phyloP scores from a whole-genome alignment of 2,329 filamentous ascomycete genomes.

The Verticillium klebahnii region DNA sequence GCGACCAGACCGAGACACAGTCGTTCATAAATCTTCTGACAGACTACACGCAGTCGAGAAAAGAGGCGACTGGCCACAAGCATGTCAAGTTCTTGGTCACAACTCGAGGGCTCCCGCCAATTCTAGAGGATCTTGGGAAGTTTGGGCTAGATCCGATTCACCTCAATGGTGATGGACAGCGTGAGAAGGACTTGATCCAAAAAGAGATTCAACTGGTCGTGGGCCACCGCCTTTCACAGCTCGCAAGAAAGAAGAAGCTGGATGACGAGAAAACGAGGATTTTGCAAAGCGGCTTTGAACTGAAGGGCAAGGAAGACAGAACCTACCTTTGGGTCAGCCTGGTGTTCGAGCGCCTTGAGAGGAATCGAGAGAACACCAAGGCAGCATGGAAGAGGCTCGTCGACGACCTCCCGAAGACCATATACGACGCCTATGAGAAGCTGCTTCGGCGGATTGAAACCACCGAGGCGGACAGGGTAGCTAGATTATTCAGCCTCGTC shows the following conservation, averaged over 20 bases:
- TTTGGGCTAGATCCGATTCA: neutral
- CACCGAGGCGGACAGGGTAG: neutral
- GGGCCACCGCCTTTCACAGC: neutral
- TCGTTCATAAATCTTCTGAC: neutral
- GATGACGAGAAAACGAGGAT: neutral
- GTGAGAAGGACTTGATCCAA: neutral
- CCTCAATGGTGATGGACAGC: neutral
- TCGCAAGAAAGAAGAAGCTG: neutral
- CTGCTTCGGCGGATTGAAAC: neutral
- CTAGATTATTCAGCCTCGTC: neutral
- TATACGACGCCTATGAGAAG: neutral
- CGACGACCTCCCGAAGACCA: neutral
- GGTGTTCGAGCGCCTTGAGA: neutral
- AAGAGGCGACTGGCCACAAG: neutral
- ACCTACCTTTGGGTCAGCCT: constrained; percentile 1
- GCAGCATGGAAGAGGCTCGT: neutral
- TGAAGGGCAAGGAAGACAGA: neutral
- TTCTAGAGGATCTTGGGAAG: neutral
- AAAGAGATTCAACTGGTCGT: neutral
- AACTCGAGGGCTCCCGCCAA: neutral
- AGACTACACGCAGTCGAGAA: neutral
- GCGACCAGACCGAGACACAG: neutral
- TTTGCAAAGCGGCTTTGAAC: neutral
- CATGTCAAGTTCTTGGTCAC: neutral
- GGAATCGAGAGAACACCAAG: neutral